Base-by-base conservation (phyloP, 73 alveolate species). In the Paramecium octaurelia region DNA sequence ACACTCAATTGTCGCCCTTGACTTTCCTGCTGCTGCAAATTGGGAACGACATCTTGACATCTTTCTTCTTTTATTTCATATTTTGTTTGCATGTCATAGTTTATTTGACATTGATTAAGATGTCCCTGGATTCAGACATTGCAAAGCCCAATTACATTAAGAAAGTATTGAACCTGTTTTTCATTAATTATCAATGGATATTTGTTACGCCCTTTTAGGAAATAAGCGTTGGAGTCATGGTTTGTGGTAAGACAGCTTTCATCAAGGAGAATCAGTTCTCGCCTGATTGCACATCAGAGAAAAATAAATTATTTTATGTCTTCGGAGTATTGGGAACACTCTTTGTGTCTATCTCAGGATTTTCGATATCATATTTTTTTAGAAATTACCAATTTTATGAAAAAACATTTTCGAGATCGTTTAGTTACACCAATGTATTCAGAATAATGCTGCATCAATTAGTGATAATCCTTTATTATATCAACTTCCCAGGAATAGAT, bases 141-240 rank as follows among this genome's bases (percentile, higher is more conserved):
- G 50, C 50, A 20, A 64, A 64, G 31, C 84, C 84, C 4, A 64
- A 64, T 64, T 64, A 31, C 9, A 64, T 64, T 2, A 64, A 64
- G 50, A 73, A 73, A 38, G 35, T 38, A 16, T 73, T 73, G 38
- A 73, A 73, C n/a, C 27, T 73, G 9, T 73, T 73, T 73, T 73
- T 73, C 40, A 73, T 73, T 8, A 73, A 73, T 73, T 73, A 29
- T 73, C 8, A 36, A 40, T 73, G 87, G 87, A 73, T 73, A 18
- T 73, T 73, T 73, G 46, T 73, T 11, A 73, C 87, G 1, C 87
- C 87, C 16, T 73, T 73, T 73, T 73, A 73, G 16, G 87, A 73
- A 73, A 73, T 73, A 20, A 36, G 87, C 14, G 59, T 73, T 18
- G 87, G 87, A 4, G 59, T 73, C 10, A 73, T 73, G 57, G 87